Percentiles rank a stretch among this genome's conserved stretches.
phyloP scores from a whole-genome alignment of 2,329 filamentous ascomycete genomes.

The Phyllachora maydis region DNA sequence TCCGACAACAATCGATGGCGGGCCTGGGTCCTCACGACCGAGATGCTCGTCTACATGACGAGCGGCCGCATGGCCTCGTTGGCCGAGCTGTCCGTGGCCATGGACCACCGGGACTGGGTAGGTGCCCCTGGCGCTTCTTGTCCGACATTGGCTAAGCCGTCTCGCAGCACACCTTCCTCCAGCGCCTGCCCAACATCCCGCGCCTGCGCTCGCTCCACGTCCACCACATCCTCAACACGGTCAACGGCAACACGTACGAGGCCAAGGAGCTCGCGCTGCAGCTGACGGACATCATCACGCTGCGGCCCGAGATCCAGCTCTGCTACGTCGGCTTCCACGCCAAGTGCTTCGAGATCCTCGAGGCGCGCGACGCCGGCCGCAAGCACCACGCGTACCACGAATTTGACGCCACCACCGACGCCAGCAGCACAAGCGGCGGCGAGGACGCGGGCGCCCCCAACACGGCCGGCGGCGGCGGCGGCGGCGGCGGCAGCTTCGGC shows the following conservation, averaged over 20 bases:
- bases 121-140: conserved; percentile 10
- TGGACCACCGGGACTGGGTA: conserved; percentile 66
- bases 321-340: conserved; percentile 58
- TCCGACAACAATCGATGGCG: conserved; percentile 31
- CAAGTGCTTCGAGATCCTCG: conserved; percentile 69
- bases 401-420: too few relatives aligned
- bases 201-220: conserved; percentile 34
- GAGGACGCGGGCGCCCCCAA: conserved; percentile 4
- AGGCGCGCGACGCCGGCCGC: conserved; percentile 30
- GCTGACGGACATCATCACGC: conserved; percentile 56
- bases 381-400: too few relatives aligned
- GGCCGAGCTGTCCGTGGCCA: conserved; percentile 48
- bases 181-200: conserved; percentile 48
- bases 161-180: conserved; percentile 54
- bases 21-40: conserved; percentile 50
- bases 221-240: conserved; percentile 7
- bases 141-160: conserved; percentile 5
- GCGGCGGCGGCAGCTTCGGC: neutral
- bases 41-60: conserved; percentile 52
- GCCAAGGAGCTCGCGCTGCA: conserved; percentile 54
- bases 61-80: conserved; percentile 56
- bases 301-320: conserved; percentile 55
- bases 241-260: conserved; percentile 19
- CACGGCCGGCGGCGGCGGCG: conserved; percentile 2
- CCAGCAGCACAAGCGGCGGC: too few relatives aligned